Evolutionary conservation across 2,329 filamentous ascomycete species (phyloP), one percentile per base, ranked within the genome.

Genomic region (Chaetomiaceae sp.): DNA sequence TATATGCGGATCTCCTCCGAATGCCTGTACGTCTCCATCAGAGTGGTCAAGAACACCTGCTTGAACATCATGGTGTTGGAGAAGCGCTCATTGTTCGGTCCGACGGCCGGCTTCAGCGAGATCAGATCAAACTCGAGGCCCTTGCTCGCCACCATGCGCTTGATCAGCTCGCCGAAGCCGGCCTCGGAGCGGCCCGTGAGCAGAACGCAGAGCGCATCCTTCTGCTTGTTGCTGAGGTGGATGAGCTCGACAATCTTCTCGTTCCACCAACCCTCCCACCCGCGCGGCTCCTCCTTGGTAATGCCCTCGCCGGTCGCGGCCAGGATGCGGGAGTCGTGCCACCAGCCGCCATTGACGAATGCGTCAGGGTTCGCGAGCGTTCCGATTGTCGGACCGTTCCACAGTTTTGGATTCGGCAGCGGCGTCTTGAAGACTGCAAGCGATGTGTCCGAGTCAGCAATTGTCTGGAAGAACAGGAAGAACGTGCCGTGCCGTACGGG

Each of bases 261-360:
- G 61, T 97, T 97, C 93, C 93, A 98, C 86, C 88, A 96, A 29
- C 89, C 89, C 47, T 86, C 72, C 91, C 91, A 98, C 9, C 79
- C 90, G 19, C 82, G 81, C 34, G 77, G 72, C 64, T 97, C 90
- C 67, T 97, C 93, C 47, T 78, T 79, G 42, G 88, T 87, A 6
- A 84, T 64, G 14, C 93, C 93, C 47, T 88, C 78, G 42, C 93
- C 93, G 1, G 89, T 95, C 2, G 90, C 83, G 10, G 84, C 81
- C 19, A 98, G 80, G 52, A 98, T 90, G 53, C 80, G 81, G 35
- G 81, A 78, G 61, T 97, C 90, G 66, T 98, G 93, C 93, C 93
- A 98, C 93, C 93, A 98, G 52, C 91, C 89, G 55, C 90, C 91
- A 56, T 84, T 86, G 51, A 81, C 71, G 57, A 97, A 87, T 42